These are phyloP conservation scores for Leishmania braziliensis DNA, from an alignment of 208 protist species.

Conservation along the genomic window DNA sequence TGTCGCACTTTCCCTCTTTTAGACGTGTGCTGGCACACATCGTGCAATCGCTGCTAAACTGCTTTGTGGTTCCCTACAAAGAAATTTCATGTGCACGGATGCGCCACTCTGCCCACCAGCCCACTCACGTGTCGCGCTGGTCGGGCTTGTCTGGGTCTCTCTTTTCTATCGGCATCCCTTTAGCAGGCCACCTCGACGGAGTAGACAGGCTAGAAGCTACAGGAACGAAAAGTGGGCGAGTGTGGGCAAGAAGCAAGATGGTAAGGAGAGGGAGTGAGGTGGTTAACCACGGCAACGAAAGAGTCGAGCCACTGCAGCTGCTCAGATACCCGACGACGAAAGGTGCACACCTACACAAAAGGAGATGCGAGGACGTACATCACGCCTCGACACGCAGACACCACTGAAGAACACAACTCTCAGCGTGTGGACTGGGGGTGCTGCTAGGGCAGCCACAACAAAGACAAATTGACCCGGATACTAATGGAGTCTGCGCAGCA, in stretches of 20 bases:
- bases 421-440: background rate
- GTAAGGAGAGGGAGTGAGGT: background rate
- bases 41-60: background rate
- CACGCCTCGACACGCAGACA: background rate
- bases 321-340: background rate
- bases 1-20: background rate
- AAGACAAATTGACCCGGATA: background rate
- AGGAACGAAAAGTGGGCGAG: background rate
- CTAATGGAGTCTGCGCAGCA: background rate
- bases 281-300: background rate
- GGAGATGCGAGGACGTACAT: background rate
- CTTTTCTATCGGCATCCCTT: background rate
- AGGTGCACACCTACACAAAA: background rate
- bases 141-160: too few relatives aligned
- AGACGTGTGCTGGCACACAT: background rate
- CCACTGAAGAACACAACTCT: background rate
- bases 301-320: background rate
- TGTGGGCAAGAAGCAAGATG: background rate
- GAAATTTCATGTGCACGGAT: background rate
- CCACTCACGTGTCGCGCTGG: background rate
- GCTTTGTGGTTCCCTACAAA: background rate
- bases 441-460: background rate
- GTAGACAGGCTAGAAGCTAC: background rate
- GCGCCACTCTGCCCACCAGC: background rate
- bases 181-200: background rate